A percentile compares a stretch with the other conserved stretches of the same genome.
Conservation (phyloP, 768 basidiomycete species). For the Hebeloma cylindrosporum region DNA sequence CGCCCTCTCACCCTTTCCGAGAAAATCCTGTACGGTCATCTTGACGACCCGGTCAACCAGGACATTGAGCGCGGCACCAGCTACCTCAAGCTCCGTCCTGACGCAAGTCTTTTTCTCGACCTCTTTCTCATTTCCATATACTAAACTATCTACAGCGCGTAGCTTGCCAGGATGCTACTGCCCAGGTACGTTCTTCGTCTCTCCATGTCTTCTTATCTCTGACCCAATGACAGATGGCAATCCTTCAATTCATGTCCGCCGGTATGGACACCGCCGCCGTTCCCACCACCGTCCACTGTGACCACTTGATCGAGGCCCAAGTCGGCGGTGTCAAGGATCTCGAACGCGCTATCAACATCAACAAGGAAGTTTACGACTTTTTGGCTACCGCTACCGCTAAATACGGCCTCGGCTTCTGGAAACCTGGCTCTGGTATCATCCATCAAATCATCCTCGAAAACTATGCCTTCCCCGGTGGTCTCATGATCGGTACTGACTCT, state of each 20-base stretch:
- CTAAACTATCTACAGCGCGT: constrained; percentile 56
- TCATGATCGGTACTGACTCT: constrained; percentile 99
- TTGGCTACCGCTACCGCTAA: constrained; percentile 95
- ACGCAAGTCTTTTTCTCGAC: constrained; percentile 57
- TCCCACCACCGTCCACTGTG: constrained; percentile 98
- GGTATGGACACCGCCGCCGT: constrained; percentile 98
- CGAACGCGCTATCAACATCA: constrained; percentile 85
- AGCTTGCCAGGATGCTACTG: constrained; percentile 89
- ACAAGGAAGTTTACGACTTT: constrained; percentile 99
- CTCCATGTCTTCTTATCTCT: constrained; percentile 21
- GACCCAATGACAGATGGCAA: constrained; percentile 78
- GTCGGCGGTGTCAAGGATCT: constrained; percentile 93
- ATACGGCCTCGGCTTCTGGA: constrained; percentile 99
- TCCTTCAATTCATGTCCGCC: constrained; percentile 99
- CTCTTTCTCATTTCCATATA: neutral
- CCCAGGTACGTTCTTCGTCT: constrained; percentile 58
- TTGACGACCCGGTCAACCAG: constrained; percentile 90
- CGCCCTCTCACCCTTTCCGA: constrained; percentile 93
- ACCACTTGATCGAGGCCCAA: constrained; percentile 98
- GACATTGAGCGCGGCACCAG: constrained; percentile 90
- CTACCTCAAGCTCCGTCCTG: constrained; percentile 97
- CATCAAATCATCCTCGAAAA: constrained; percentile 99
- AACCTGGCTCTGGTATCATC: constrained; percentile 98
- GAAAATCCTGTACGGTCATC: constrained; percentile 97
- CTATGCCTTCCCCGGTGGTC: constrained; percentile 98